Evolutionary conservation across 108 stramenopile genomes (phyloP).

Genomic region (Bacterosira constricta): DNA sequence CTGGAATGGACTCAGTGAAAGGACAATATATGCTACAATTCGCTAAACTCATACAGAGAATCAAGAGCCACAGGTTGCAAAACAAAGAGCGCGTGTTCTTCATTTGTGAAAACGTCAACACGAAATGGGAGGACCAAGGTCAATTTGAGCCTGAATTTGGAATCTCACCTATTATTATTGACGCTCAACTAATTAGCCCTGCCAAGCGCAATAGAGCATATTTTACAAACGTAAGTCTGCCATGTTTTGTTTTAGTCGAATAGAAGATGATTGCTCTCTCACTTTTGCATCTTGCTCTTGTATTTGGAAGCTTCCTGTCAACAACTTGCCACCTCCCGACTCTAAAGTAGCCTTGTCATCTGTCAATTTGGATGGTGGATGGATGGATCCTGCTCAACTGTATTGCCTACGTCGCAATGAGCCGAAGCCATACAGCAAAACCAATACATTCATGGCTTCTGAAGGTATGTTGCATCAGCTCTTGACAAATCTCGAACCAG

Average conservation of each 20-base stretch:
- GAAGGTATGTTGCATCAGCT: conserved; percentile 1
- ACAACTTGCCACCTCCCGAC: not conserved
- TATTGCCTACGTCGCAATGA: not conserved
- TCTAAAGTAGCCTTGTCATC: not conserved
- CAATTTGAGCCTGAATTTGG: not conserved
- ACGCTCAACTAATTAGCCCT: conserved; percentile 1
- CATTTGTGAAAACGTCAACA: conserved; percentile 1
- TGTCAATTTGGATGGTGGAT: not conserved
- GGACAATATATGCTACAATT: not conserved
- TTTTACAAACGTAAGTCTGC: conserved; percentile 2
- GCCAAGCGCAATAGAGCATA: not conserved
- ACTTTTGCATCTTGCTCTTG: not conserved
- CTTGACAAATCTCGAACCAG: too few species aligned
- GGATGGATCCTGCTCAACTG: not conserved
- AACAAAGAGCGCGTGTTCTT: not conserved
- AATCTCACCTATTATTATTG: conserved; percentile 1
- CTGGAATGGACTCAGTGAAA: not conserved
- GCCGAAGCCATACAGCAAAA: not conserved
- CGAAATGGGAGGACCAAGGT: not conserved
- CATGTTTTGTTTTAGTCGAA: not conserved
- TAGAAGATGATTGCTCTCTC: not conserved
- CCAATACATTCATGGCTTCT: conserved; percentile 5
- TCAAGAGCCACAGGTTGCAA: not conserved
- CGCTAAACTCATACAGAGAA: not conserved
- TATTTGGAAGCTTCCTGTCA: not conserved